Conservation (phyloP, 495 filamentous ascomycete species). For the Chlorociboria aeruginascens region DNA sequence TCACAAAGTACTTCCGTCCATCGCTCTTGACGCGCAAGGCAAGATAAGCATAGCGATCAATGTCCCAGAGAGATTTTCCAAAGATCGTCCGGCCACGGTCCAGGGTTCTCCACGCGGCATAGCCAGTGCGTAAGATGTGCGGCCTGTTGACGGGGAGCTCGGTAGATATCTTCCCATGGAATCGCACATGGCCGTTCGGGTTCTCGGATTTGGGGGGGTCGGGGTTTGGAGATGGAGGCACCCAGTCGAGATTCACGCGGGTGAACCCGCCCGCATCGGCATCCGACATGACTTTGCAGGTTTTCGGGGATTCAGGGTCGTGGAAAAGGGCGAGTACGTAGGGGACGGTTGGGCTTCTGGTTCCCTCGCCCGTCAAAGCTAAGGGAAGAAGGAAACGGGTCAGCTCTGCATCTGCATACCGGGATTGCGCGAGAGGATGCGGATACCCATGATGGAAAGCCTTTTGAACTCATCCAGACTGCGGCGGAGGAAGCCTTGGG, state of each 20-base stretch:
- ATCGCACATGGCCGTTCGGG: constrained; percentile 44
- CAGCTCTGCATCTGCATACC: background rate
- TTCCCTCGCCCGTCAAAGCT: constrained; percentile 18
- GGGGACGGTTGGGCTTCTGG: constrained; percentile 30
- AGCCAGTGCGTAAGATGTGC: constrained; percentile 63
- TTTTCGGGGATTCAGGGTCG: constrained; percentile 43
- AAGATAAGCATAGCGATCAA: constrained; percentile 78
- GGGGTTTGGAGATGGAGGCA: constrained; percentile 25
- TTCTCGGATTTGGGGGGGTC: constrained; percentile 28
- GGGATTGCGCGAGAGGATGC: background rate
- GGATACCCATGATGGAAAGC: constrained; percentile 12
- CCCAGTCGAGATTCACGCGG: constrained; percentile 55
- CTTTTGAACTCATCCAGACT: constrained; percentile 21
- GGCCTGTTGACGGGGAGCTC: constrained; percentile 64
- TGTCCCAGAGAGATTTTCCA: constrained; percentile 72
- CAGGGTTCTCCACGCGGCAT: constrained; percentile 76
- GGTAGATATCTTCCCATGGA: constrained; percentile 80
- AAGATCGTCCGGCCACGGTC: constrained; percentile 54
- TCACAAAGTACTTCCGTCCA: constrained; percentile 85
- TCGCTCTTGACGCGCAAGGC: constrained; percentile 86
- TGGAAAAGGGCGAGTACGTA: constrained; percentile 54
- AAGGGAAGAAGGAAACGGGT: background rate
- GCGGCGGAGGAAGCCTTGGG: constrained; percentile 20
- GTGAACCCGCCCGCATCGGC: constrained; percentile 78
- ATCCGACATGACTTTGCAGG: constrained; percentile 80